Conservation (phyloP, 139 green algal species). For the Dunaliella primolecta region DNA sequence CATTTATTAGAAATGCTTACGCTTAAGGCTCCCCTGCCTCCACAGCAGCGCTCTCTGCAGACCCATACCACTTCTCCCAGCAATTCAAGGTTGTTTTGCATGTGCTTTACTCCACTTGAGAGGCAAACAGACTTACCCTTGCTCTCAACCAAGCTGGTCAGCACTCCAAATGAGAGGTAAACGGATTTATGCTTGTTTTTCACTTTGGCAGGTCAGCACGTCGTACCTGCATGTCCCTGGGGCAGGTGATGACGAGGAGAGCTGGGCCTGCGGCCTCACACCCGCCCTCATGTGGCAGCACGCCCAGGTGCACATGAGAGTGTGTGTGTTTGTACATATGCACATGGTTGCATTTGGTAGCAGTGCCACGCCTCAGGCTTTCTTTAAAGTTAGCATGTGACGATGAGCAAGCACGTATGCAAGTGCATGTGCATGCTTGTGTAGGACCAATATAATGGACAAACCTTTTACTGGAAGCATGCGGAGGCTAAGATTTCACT, state of each 20-base stretch:
- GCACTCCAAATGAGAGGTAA: not conserved
- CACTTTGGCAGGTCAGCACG: not conserved
- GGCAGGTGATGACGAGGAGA: conserved; percentile 95
- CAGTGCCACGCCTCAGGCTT: not conserved
- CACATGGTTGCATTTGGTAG: not conserved
- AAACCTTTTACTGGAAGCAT: not conserved
- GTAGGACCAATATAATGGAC: not conserved
- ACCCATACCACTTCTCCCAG: no score
- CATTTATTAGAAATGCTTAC: no score
- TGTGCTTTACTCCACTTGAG: not conserved
- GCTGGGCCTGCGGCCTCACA: conserved; percentile 81
- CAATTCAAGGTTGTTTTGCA: not conserved
- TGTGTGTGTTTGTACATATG: not conserved
- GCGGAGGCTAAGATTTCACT: no score
- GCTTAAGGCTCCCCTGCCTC: no score
- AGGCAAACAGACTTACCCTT: not conserved
- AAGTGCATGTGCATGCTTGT: not conserved
- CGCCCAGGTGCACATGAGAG: not conserved
- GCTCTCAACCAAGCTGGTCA: not conserved
- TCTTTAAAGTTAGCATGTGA: not conserved
- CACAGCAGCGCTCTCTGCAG: no score
- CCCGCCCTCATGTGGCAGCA: conserved; percentile 70
- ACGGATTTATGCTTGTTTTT: not conserved
- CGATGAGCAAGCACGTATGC: not conserved
- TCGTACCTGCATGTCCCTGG: conserved; percentile 76